These are phyloP conservation scores for Climacium dendroides DNA, from an alignment of 225 moss, liverwort and hornwort genomes.

Conservation along the genomic window DNA sequence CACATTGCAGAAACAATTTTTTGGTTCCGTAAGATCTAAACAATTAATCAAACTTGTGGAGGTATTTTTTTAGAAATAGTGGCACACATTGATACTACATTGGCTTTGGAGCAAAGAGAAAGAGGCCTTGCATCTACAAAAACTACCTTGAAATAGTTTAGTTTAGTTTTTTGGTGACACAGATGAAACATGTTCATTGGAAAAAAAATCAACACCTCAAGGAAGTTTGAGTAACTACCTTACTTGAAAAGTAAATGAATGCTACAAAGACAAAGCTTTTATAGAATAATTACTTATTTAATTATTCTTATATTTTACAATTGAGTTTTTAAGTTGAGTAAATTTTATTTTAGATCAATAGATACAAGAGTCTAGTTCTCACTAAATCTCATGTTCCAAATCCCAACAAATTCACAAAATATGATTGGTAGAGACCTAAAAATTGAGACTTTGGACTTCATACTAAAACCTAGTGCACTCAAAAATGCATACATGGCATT, in stretches of 20 bases:
- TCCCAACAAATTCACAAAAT: neutral
- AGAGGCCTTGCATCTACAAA: neutral
- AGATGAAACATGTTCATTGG: no score
- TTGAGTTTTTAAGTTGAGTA: no score
- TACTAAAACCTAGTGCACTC: neutral
- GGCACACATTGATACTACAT: neutral
- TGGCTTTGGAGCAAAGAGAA: rapidly evolving
- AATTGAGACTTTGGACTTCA: neutral
- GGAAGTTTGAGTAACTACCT: neutral
- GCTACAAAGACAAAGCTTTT: neutral
- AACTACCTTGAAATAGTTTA: neutral
- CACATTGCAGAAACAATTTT: rapidly evolving
- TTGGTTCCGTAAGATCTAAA: neutral
- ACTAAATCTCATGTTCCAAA: neutral
- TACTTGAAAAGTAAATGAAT: neutral
- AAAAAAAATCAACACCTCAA: rapidly evolving
- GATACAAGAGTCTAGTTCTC: neutral
- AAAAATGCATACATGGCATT: neutral
- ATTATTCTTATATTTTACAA: neutral
- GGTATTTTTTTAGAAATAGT: no score
- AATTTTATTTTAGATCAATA: no score
- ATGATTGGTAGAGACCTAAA: neutral
- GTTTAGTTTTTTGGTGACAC: no score
- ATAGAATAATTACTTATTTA: neutral
- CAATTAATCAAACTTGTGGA: neutral